These are phyloP conservation scores for Tuber melanosporum DNA, from an alignment of 495 filamentous ascomycete genomes.

Conservation along the genomic window DNA sequence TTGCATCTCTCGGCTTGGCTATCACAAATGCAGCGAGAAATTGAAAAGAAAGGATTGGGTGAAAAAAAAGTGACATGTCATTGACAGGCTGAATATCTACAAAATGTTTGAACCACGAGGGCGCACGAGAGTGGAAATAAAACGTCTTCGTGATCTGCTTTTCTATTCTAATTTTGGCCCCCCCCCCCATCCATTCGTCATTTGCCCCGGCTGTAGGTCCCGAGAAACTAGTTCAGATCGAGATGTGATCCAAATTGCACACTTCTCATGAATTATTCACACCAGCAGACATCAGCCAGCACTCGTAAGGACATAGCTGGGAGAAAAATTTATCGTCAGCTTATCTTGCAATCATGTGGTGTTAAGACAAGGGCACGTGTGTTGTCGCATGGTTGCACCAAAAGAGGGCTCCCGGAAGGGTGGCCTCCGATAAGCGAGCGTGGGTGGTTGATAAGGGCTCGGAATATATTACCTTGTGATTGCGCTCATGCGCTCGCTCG, in stretches of 20 bases:
- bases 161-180: background rate
- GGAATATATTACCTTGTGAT: slow-evolving; percentile 62
- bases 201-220: background rate
- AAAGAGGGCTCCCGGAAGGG: background rate
- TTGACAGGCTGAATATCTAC: background rate
- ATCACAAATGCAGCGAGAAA: background rate
- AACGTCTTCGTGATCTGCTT: background rate
- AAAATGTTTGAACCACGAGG: background rate
- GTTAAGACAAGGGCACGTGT: background rate
- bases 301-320: slow-evolving; percentile 40
- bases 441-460: slow-evolving; percentile 28
- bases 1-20: background rate
- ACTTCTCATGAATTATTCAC: background rate
- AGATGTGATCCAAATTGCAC: background rate
- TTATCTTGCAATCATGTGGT: slow-evolving; percentile 9
- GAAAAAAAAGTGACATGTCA: background rate
- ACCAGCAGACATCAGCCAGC: slow-evolving; percentile 28
- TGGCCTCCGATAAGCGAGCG: background rate
- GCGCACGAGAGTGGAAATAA: background rate
- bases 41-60: background rate
- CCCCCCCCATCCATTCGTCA: background rate
- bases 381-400: background rate
- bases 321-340: slow-evolving; percentile 18
- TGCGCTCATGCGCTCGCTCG: slow-evolving; percentile 46
- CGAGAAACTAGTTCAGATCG: background rate